Conservation (phyloP, 495 filamentous ascomycete genomes). For the Pseudoneurospora amorphoporcata region DNA sequence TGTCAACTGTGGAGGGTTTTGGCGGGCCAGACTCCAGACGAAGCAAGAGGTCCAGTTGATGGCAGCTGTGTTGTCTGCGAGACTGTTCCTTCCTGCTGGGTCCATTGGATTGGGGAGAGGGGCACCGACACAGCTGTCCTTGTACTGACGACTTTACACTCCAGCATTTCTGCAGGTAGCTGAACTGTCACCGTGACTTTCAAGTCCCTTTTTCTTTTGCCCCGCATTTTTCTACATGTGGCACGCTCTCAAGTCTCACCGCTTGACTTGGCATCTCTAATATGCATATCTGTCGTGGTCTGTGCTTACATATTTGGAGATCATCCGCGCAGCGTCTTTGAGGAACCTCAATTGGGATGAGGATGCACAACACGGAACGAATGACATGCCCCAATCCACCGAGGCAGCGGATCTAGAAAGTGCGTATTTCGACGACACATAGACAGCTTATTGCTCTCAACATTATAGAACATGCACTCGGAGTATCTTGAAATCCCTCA, state of each 20-base stretch:
- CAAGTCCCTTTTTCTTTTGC: background rate
- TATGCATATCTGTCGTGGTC: background rate
- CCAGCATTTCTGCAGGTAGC: background rate
- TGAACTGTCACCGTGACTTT: background rate
- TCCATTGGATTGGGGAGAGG: background rate
- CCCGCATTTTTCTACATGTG: conserved; percentile 4
- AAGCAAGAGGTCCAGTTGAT: conserved; percentile 8
- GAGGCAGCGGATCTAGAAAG: background rate
- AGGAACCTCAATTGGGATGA: background rate
- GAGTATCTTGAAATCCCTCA: background rate
- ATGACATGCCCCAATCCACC: background rate
- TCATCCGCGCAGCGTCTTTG: background rate
- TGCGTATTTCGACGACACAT: background rate
- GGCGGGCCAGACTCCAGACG: background rate
- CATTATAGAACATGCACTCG: background rate
- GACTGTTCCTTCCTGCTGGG: conserved; percentile 5
- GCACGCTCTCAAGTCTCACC: conserved; percentile 5
- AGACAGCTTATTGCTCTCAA: background rate
- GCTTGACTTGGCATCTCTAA: conserved; percentile 2
- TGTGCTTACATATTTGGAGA: background rate
- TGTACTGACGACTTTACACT: background rate
- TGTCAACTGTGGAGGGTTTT: background rate
- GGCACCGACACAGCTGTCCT: background rate
- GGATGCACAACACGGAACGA: background rate
- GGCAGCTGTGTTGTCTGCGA: background rate